phyloP scores from a whole-genome alignment of 176 grass and related monocot species.

The Carex parvula region DNA sequence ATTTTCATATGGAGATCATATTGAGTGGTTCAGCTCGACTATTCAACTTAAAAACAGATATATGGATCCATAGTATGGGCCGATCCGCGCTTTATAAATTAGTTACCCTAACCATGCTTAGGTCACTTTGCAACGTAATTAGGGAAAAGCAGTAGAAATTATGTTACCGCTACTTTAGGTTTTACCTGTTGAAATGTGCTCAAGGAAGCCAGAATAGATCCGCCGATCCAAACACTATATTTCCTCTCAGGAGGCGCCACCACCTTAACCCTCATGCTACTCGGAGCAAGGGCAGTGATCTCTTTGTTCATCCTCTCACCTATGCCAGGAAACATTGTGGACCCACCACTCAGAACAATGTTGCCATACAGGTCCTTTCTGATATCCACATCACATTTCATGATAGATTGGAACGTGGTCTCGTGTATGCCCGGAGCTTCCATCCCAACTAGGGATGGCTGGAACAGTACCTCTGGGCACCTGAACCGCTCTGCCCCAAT shows the following conservation, averaged over 20 bases:
- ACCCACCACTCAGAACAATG: conserved; percentile 87
- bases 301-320: conserved; percentile 86
- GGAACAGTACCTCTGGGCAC: conserved; percentile 87
- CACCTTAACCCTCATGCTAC: conserved; percentile 92
- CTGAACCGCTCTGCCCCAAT: conserved; percentile 84
- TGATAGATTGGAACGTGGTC: conserved; percentile 79
- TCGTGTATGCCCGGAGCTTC: conserved; percentile 80
- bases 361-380: conserved; percentile 84
- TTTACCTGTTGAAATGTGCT: conserved; percentile 90
- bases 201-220: conserved; percentile 79
- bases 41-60: too few relatives aligned
- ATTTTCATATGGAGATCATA: too few relatives aligned
- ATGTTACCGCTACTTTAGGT: background rate
- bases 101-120: background rate
- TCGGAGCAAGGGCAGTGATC: conserved; percentile 71
- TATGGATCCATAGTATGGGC: too few relatives aligned
- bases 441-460: conserved; percentile 85
- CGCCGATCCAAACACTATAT: conserved; percentile 88
- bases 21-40: too few relatives aligned
- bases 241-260: conserved; percentile 81
- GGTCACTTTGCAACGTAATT: background rate
- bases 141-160: background rate
- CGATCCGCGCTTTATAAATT: too few relatives aligned
- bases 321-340: conserved; percentile 83
- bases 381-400: conserved; percentile 84